Conservation (phyloP, 352 stramenopile genomes). For the Pythium sukuiense region DNA sequence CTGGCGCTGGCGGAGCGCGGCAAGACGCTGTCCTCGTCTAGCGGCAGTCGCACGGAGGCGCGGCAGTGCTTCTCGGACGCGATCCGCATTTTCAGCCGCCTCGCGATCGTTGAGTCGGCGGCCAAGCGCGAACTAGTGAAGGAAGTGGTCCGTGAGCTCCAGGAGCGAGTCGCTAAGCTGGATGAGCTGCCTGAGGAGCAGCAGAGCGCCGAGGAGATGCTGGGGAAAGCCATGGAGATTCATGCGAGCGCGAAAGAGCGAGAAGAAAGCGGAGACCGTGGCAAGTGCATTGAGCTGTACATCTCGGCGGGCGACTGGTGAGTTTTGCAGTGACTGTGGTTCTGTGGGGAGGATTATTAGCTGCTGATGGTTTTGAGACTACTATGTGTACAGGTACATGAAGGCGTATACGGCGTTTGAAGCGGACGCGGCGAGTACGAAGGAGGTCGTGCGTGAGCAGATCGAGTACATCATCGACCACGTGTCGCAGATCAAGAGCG, state of each 20-base stretch:
- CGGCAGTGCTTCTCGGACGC: conserved; percentile 51
- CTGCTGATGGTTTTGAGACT: background rate
- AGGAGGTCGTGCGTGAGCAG: conserved; percentile 52
- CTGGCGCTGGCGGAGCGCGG: conserved; percentile 53
- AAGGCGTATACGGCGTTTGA: conserved; percentile 52
- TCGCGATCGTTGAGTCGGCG: conserved; percentile 74
- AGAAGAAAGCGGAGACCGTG: conserved; percentile 15
- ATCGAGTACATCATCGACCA: conserved; percentile 80
- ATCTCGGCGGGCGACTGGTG: conserved; percentile 45
- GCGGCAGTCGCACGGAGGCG: conserved; percentile 22
- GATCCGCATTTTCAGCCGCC: conserved; percentile 59
- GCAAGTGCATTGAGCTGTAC: conserved; percentile 44
- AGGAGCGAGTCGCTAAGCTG: conserved; percentile 42
- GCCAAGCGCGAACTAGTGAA: conserved; percentile 62
- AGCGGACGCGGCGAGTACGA: conserved; percentile 29
- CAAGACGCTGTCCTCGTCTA: conserved; percentile 27
- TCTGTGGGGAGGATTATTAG: background rate
- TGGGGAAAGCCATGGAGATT: conserved; percentile 26
- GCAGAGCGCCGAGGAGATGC: conserved; percentile 9
- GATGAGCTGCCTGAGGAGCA: conserved; percentile 32
- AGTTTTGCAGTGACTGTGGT: conserved; percentile 23
- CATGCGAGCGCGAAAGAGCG: conserved; percentile 15
- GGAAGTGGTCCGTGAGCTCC: conserved; percentile 55
- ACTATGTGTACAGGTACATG: conserved; percentile 47
- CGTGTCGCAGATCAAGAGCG: conserved; percentile 52